Conservation (phyloP, 177 flowering plant species). For the Vitis hybrid region DNA sequence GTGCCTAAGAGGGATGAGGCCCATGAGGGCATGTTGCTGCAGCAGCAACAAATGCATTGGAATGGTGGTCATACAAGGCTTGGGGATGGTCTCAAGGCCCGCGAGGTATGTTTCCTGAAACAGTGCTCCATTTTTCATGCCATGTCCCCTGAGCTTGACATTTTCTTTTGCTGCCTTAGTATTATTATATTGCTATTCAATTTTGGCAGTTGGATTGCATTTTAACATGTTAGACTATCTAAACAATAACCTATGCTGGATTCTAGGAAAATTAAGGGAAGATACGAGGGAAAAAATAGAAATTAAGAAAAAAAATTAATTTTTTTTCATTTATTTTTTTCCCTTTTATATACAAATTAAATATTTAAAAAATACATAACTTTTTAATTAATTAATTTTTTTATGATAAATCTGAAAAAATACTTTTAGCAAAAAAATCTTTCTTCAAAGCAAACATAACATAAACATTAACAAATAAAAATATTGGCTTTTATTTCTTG, state of each 20-base stretch:
- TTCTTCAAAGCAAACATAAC: too few species aligned
- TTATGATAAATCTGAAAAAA: too few species aligned
- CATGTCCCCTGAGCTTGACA: conserved; percentile 2
- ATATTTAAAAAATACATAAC: too few species aligned
- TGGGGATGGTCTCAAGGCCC: conserved; percentile 23
- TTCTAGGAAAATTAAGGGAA: background rate
- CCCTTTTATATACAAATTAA: too few species aligned
- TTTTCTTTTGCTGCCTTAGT: background rate
- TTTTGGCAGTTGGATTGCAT: background rate
- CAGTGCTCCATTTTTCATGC: conserved; percentile 14
- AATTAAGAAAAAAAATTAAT: too few species aligned
- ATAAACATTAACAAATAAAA: too few species aligned
- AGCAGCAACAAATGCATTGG: conserved; percentile 17
- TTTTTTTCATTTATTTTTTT: too few species aligned
- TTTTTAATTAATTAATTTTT: too few species aligned
- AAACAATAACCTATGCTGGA: background rate
- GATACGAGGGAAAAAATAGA: too few species aligned
- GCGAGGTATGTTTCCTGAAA: conserved; percentile 21
- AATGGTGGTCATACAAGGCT: conserved; percentile 12
- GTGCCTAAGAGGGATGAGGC: background rate
- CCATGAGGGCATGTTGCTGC: background rate
- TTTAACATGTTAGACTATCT: background rate
- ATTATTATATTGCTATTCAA: background rate
- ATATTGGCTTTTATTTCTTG: too few species aligned
- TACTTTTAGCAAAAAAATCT: too few species aligned